Percentiles rank a stretch among this genome's conserved stretches.
Conservation (phyloP, 768 basidiomycete species). For the Amanita phalloides region DNA sequence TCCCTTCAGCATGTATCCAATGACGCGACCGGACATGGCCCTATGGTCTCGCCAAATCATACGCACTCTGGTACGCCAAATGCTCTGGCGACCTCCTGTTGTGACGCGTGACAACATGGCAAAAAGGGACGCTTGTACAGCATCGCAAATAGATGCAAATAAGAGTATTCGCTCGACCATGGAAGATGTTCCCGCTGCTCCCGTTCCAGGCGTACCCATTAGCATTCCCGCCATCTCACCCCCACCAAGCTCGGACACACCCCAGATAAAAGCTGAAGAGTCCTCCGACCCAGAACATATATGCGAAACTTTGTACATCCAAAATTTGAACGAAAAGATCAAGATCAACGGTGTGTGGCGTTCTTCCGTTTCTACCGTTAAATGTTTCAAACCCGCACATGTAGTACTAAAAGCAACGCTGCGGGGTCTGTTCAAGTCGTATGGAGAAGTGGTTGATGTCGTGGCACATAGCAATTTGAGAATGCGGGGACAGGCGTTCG, state of each 20-base stretch:
- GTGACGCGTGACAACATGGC: too few relatives aligned
- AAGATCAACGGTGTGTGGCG: conserved; percentile 54
- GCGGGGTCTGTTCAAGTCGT: conserved; percentile 82
- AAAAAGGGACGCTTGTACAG: too few relatives aligned
- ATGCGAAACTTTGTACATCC: conserved; percentile 89
- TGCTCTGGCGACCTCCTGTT: too few relatives aligned
- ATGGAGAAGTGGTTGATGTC: conserved; percentile 91
- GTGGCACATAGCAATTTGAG: conserved; percentile 90
- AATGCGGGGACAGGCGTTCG: conserved; percentile 98
- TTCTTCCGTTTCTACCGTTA: background rate
- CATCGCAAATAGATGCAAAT: background rate
- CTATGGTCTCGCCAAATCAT: too few relatives aligned
- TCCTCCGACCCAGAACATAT: conserved; percentile 30
- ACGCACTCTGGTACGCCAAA: too few relatives aligned
- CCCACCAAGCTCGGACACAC: background rate
- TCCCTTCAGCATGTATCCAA: too few relatives aligned
- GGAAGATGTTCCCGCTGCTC: conserved; percentile 14
- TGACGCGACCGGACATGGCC: too few relatives aligned
- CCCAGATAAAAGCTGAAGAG: background rate
- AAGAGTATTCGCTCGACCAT: background rate
- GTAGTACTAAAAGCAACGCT: conserved; percentile 84
- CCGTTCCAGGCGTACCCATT: conserved; percentile 10
- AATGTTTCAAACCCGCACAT: background rate
- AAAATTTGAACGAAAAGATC: conserved; percentile 94
- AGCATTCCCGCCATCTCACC: conserved; percentile 4